Evolutionary conservation across 1,139 yeast species (phyloP).

Genomic region (Lodderomyces orthopsilosis): DNA sequence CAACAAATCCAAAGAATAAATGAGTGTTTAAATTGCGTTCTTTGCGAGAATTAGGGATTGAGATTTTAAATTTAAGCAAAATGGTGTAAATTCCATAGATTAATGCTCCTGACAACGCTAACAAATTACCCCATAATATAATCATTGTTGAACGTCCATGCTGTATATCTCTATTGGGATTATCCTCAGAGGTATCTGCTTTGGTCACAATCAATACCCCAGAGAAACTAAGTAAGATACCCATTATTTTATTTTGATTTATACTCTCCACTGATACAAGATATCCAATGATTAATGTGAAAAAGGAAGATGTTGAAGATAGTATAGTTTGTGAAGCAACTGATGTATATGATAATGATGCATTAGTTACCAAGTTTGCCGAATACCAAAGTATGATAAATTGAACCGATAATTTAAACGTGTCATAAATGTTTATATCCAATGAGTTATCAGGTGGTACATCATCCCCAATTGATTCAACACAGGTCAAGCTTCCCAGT

Average conservation of each 20-base stretch:
- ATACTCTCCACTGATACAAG: conserved; percentile 68
- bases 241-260: conserved; percentile 61
- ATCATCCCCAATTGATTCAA: conserved; percentile 9
- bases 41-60: conserved; percentile 41
- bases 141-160: conserved; percentile 23
- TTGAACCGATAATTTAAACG: conserved; percentile 66
- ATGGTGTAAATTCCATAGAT: conserved; percentile 93
- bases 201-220: conserved; percentile 81
- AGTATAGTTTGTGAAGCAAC: conserved; percentile 92
- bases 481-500: background rate
- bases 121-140: conserved; percentile 67
- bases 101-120: conserved; percentile 81
- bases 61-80: conserved; percentile 66
- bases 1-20: conserved; percentile 91
- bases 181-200: conserved; percentile 44
- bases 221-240: conserved; percentile 65
- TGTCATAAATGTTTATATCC: conserved; percentile 39
- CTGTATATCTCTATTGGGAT: conserved; percentile 16
- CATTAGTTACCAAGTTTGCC: conserved; percentile 86
- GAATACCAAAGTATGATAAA: conserved; percentile 86
- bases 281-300: conserved; percentile 83
- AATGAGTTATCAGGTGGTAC: conserved; percentile 12
- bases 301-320: conserved; percentile 88
- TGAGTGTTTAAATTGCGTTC: conserved; percentile 80
- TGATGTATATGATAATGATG: conserved; percentile 81